Base-by-base conservation (phyloP, 495 filamentous ascomycete species). In the Hyaloscypha finlandica region DNA sequence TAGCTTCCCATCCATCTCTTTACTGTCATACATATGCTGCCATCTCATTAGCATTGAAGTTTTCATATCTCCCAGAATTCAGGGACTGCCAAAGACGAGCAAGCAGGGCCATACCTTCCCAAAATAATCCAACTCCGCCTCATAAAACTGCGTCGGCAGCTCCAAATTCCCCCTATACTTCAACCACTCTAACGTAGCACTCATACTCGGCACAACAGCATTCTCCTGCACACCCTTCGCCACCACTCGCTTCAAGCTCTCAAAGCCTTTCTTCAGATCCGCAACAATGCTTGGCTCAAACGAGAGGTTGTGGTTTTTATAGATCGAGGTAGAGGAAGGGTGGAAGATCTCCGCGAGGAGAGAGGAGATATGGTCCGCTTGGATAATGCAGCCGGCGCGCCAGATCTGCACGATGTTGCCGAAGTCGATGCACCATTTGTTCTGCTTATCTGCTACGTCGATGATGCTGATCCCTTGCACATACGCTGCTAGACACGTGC, bases 61-160 rank as follows among this genome's bases (percentile, higher is more conserved):
- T 25, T 25, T 25, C 25, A 25, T 25, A 25, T 25, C 25, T 25
- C 25, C 2, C 25, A 25, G 25, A 1, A 25, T 25, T 25, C 25
- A 25, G 25, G 25, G 2, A 25, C 25, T 25, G 25, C 25, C 25
- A 25, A 25, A 25, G 25, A 25, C 25, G 25, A 25, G 2, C 25
- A 2, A 25, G 25, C 25, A 25, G 1, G 25, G 52, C 11, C 25
- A 25, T 25, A 25, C 25, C 25, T 82, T 81, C n/a, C 89, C 90
- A 67, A 93, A 92, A 67, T 86, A 92, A 73, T 92, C 88, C 80
- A 92, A 79, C 76, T 93, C 84, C 6, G 88, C 89, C 73, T 92
- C 89, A 81, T 89, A 88, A 70, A 92, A 92, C 71, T 85, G 81
- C 11, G 89, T 90, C 6, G 91, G 87, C 22, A 90, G 67, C 57